Evolutionary conservation across 306 rosid species (phyloP), one percentile per base, ranked within the genome.

Genomic region (Lathyrus sativus): DNA sequence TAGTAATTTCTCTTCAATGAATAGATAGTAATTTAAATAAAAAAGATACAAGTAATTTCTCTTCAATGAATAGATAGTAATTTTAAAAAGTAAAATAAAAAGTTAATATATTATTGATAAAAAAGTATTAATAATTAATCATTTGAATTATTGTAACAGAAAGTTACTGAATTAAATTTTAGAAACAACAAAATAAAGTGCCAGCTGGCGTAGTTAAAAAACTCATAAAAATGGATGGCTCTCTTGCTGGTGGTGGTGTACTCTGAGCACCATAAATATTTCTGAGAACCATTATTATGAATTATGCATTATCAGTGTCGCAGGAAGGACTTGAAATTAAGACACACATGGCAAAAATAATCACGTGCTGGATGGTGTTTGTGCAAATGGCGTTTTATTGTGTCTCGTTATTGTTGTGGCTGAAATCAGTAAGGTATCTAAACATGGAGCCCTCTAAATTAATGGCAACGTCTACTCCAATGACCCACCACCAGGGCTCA

Each of bases 401-500:
- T 43, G 74, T 65, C 37, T 65, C 67, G 50, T 59, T 19, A 24
- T 65, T 74, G 80, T 48, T 29, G 79, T 45, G 84, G 75, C 69
- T 71, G 53, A 67, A 62, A 24, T 76, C 59, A 62, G 81, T 8
- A 71, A 60, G 57, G 67, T 11, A 68, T 68, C 68, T 8, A 58
- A 71, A 60, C 60, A 44, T 78, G 85, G 80, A 77, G 82, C 76
- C 76, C 76, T 37, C 72, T 15, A 46, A 14, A 65, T 62, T 68
- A 71, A 83, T 68, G 70, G 75, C 8, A 73, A 18, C 41, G 28
- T 70, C 75, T 41, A 26, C 78, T 60, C 2, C 69, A 0, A 38
- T 29, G 87, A 39, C 76, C 87, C 82, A 81, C 81, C 74, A 46
- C 22, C 39, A 63, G 9, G 15, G 7, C 24, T 71, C 81, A 77